phyloP scores from a whole-genome alignment of 306 rosid genomes.

The Dicorynia guianensis region DNA sequence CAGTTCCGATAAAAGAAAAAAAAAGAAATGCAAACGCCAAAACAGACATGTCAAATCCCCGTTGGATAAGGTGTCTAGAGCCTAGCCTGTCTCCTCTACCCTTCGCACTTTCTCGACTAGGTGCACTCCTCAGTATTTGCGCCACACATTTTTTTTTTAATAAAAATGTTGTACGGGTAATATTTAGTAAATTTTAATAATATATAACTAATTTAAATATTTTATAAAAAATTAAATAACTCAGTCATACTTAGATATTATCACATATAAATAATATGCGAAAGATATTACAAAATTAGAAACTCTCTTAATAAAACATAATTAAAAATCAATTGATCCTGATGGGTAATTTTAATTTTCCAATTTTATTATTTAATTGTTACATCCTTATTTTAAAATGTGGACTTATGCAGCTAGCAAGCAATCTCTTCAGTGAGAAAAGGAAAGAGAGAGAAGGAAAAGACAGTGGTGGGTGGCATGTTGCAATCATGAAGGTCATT shows the following conservation, averaged over 20 bases:
- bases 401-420: slow-evolving; percentile 6
- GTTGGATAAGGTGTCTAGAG: slow-evolving; percentile 37
- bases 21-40: neutral
- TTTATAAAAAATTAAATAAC: no score
- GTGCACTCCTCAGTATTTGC: slow-evolving; percentile 38
- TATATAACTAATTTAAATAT: no score
- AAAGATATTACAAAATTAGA: no score
- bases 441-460: neutral
- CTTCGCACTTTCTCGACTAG: neutral
- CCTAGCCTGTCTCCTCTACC: slow-evolving; percentile 12
- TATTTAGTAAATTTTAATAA: neutral
- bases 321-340: neutral
- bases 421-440: slow-evolving; percentile 26
- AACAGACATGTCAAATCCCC: slow-evolving; percentile 43
- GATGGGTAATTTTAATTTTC: slow-evolving; percentile 19
- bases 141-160: slow-evolving; percentile 11
- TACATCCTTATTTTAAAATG: slow-evolving; percentile 25
- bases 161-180: neutral
- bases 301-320: no score
- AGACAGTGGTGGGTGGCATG: slow-evolving; percentile 20
- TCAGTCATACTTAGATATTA: no score
- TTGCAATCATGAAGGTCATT: slow-evolving; percentile 16
- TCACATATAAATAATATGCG: no score
- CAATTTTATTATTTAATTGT: slow-evolving; percentile 33
- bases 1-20: neutral